Evolutionary conservation across 129 eudicot species (phyloP).

Genomic region (carrot (Daucus carota)): DNA sequence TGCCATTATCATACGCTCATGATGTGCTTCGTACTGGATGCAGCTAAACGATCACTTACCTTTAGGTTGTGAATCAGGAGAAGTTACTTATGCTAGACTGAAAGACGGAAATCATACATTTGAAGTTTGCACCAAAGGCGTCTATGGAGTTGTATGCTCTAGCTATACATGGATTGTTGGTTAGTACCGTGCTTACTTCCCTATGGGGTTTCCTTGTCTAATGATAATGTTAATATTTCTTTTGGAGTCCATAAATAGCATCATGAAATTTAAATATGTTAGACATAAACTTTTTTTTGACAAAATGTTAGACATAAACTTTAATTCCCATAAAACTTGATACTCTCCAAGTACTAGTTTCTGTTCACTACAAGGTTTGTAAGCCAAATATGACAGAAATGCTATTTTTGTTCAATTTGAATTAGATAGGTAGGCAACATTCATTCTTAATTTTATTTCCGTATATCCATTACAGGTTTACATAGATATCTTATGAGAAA

Average conservation of each 20-base stretch:
- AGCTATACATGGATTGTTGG: constrained; percentile 84
- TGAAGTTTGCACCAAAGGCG: constrained; percentile 57
- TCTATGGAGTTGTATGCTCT: constrained; percentile 51
- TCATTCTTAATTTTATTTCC: not conserved
- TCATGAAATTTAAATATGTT: not conserved
- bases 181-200: constrained; percentile 24
- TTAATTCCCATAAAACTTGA: not conserved
- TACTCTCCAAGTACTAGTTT: not conserved
- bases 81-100: constrained; percentile 38
- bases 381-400: not conserved
- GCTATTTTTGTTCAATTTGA: not conserved
- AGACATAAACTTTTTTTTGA: no score
- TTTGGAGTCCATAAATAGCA: not conserved
- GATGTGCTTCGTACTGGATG: constrained; percentile 15
- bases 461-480: not conserved
- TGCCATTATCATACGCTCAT: not conserved
- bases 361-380: not conserved
- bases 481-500: not conserved
- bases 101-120: constrained; percentile 72
- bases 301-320: no score
- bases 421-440: not conserved
- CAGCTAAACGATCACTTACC: constrained; percentile 62
- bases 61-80: constrained; percentile 58
- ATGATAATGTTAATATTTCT: not conserved
- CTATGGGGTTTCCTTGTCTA: not conserved